These are phyloP conservation scores for Suhomyces panamericanus DNA, from an alignment of 1,139 yeast genomes.

Conservation along the genomic window DNA sequence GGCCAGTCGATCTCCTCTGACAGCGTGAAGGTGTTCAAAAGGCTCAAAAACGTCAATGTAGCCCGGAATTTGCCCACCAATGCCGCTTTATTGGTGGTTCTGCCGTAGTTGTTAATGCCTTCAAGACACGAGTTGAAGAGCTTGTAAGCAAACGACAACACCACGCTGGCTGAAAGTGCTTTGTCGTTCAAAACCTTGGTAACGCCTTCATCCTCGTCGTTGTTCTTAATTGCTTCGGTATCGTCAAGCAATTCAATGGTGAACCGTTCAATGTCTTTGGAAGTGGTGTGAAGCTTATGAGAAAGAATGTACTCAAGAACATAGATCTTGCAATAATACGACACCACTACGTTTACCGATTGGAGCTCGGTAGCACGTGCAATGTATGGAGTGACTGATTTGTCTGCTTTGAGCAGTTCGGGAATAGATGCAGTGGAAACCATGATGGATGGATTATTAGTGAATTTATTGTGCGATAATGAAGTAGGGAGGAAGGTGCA, in stretches of 20 bases:
- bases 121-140: constrained; percentile 54
- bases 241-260: constrained; percentile 62
- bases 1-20: constrained; percentile 34
- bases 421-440: constrained; percentile 26
- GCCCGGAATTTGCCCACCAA: constrained; percentile 39
- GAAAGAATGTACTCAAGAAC: constrained; percentile 68
- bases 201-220: constrained; percentile 36
- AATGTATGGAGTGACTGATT: constrained; percentile 45
- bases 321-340: constrained; percentile 60
- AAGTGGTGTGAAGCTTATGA: constrained; percentile 54
- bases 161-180: constrained; percentile 56
- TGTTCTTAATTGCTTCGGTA: constrained; percentile 53
- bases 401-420: constrained; percentile 31
- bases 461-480: background rate
- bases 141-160: constrained; percentile 59
- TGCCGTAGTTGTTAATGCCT: constrained; percentile 28
- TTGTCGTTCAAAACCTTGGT: constrained; percentile 54
- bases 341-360: constrained; percentile 52
- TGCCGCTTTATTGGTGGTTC: constrained; percentile 26
- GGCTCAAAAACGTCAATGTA: constrained; percentile 35
- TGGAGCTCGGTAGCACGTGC: constrained; percentile 52
- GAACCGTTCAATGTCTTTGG: constrained; percentile 54
- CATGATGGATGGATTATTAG: too few relatives aligned
- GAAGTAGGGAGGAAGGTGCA: background rate
- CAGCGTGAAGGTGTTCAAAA: constrained; percentile 31